Evolutionary conservation across 2,329 filamentous ascomycete genomes (phyloP).

Genomic region (Rachicladosporium sp.): DNA sequence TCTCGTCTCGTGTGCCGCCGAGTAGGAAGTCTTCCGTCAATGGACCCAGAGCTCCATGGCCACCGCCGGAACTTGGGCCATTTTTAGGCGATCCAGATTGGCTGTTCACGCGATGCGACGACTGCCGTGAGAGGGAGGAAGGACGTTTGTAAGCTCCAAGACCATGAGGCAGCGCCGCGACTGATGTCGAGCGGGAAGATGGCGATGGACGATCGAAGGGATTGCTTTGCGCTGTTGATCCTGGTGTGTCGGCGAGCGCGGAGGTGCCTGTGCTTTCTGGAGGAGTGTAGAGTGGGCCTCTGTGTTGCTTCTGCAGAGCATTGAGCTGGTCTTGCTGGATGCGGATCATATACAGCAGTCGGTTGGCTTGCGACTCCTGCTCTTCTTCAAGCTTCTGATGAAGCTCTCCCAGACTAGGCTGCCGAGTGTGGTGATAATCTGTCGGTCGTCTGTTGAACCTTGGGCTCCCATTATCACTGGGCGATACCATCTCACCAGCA

Average conservation of each 20-base stretch:
- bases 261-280: slow-evolving; percentile 21
- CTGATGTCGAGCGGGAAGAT: slow-evolving; percentile 10
- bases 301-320: slow-evolving; percentile 35
- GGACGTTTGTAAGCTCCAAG: slow-evolving; percentile 16
- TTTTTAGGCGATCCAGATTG: slow-evolving; percentile 22
- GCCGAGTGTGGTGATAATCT: slow-evolving; percentile 47
- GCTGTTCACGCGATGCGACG: slow-evolving; percentile 28
- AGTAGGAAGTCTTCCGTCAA: slow-evolving; percentile 45
- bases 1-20: slow-evolving; percentile 54
- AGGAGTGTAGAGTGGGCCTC: slow-evolving; percentile 1
- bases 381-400: slow-evolving; percentile 70
- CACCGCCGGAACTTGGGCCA: slow-evolving; percentile 20
- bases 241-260: slow-evolving; percentile 12
- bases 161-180: slow-evolving; percentile 4
- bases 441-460: slow-evolving; percentile 11
- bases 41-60: slow-evolving; percentile 18
- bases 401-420: slow-evolving; percentile 62
- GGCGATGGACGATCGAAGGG: slow-evolving; percentile 34
- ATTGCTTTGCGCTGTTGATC: slow-evolving; percentile 29
- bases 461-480: slow-evolving; percentile 15
- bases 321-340: slow-evolving; percentile 61
- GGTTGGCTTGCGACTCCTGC: slow-evolving; percentile 69
- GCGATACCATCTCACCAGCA: slow-evolving; percentile 55
- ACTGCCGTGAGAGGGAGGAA: slow-evolving; percentile 31
- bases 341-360: slow-evolving; percentile 64